These are phyloP conservation scores for Colletotrichum aenigma DNA, from an alignment of 2,329 filamentous ascomycete species.

Conservation along the genomic window DNA sequence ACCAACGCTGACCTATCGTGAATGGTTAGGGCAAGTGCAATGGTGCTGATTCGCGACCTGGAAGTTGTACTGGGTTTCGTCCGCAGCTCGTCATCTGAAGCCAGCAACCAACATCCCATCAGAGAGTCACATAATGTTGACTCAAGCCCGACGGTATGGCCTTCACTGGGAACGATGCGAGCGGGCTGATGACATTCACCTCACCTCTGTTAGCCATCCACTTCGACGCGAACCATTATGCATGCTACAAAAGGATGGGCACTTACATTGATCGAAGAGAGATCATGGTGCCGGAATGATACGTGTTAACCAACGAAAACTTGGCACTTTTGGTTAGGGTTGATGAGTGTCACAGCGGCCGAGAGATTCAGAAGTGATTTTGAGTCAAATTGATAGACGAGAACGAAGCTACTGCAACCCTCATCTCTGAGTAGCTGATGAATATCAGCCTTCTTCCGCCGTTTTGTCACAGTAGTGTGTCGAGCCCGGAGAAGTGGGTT, in stretches of 20 bases:
- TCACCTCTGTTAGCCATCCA: not conserved
- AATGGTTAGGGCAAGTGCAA: not conserved
- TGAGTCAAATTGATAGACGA: constrained; percentile 13
- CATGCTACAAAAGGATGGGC: not conserved
- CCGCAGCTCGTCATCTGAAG: not conserved
- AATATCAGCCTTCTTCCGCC: not conserved
- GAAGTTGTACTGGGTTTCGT: not conserved
- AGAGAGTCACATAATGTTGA: not conserved
- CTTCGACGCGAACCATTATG: not conserved
- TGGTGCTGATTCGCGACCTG: not conserved
- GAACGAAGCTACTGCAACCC: not conserved
- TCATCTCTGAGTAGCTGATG: not conserved
- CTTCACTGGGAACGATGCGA: not conserved
- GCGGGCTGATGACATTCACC: not conserved
- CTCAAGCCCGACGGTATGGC: not conserved
- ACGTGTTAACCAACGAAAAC: not conserved
- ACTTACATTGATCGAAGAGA: not conserved
- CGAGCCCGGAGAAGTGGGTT: not conserved
- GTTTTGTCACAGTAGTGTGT: not conserved
- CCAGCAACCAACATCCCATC: not conserved
- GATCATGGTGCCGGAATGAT: not conserved
- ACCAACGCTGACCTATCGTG: not conserved
- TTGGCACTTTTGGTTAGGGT: not conserved
- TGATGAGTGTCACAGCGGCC: not conserved
- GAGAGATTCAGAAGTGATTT: not conserved